These are phyloP conservation scores for Geotrichum klebahnii DNA, from an alignment of 1,139 yeast genomes.

Conservation along the genomic window DNA sequence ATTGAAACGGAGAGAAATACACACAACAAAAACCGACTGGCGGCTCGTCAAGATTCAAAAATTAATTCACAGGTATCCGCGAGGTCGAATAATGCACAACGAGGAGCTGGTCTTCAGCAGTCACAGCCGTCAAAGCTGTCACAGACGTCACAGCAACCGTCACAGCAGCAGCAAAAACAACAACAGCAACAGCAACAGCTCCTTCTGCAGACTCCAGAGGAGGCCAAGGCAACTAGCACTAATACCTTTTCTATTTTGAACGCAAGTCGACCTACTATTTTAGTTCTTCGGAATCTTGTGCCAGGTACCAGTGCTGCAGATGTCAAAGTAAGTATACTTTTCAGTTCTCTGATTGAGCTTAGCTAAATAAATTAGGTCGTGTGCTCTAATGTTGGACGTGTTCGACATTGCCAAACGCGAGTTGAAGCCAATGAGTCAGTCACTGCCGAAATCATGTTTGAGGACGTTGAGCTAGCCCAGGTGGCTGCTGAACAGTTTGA, in stretches of 20 bases:
- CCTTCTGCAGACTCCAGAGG: neutral
- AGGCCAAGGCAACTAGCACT: neutral
- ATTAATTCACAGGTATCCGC: too few species aligned
- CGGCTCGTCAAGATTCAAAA: too few species aligned
- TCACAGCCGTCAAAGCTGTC: too few species aligned
- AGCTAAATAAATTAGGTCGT: neutral
- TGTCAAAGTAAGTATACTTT: constrained; percentile 25
- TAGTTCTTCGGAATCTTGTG: constrained; percentile 30
- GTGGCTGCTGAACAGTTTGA: constrained; percentile 28
- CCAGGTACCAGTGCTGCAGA: constrained; percentile 33
- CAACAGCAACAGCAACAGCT: neutral
- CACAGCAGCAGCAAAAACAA: too few species aligned
- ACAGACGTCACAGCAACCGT: too few species aligned
- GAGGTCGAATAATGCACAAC: too few species aligned
- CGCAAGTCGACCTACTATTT: constrained; percentile 32
- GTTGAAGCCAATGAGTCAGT: constrained; percentile 24
- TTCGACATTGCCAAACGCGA: constrained; percentile 27
- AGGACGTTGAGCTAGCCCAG: constrained; percentile 24
- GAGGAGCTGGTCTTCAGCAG: too few species aligned
- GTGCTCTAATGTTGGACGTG: constrained; percentile 24
- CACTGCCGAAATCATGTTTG: constrained; percentile 31
- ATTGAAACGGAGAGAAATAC: too few species aligned
- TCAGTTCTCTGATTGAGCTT: neutral
- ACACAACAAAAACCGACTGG: too few species aligned
- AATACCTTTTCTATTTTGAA: constrained; percentile 25